Base-by-base conservation (phyloP, 1,139 yeast genomes). In the Blastobotrys raffinosifermentans region DNA sequence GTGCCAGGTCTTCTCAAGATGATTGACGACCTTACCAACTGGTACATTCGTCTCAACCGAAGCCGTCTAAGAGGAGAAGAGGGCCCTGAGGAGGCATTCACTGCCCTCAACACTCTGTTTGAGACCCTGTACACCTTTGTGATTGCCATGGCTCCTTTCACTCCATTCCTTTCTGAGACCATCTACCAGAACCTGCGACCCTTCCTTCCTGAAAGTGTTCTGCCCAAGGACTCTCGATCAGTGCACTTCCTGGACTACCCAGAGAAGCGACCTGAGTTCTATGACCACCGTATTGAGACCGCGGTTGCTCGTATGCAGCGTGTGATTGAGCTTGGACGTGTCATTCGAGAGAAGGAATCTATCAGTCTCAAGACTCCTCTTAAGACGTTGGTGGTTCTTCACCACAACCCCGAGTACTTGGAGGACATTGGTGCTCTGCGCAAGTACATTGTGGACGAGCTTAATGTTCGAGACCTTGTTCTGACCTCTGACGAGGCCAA, bases 21-120 rank as follows among this genome's bases (percentile, higher is more conserved):
- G 61, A 84, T 93, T 62, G 98, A 91, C 56, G 87, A 85, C 58
- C 76, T 93, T 64, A 93, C 99, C 50, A 93, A 93, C 70, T 91
- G 98, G 98, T 93, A 93, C 71, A 93, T 93, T 61, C 81, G 99
- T 65, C 83, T 93, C 66, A 91, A 93, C 72, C 89, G 99, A 71
- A 79, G 89, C 69, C 91, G 99, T 72, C 75, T 93, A 57, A 93
- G 93, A 80, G 97, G 98, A 59, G 87, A 80, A 57, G 81, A 75
- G 41, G 96, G 94, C 46, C 66, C 75, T 37, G 81, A 79, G 37
- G 98, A 93, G 59, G 82, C 96, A 53, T 64, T 77, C 51, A 74
- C 74, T 58, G 96, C 95, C 35, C 75, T 93, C 58, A 91, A 91
- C 66, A 84, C 96, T 15, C 72, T 93, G 61, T 78, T 86, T 42